Percentiles rank a stretch among this genome's conserved stretches.
These are phyloP conservation scores for Vitis riparia DNA, from an alignment of 164 flowering plant genomes.

Conservation along the genomic window DNA sequence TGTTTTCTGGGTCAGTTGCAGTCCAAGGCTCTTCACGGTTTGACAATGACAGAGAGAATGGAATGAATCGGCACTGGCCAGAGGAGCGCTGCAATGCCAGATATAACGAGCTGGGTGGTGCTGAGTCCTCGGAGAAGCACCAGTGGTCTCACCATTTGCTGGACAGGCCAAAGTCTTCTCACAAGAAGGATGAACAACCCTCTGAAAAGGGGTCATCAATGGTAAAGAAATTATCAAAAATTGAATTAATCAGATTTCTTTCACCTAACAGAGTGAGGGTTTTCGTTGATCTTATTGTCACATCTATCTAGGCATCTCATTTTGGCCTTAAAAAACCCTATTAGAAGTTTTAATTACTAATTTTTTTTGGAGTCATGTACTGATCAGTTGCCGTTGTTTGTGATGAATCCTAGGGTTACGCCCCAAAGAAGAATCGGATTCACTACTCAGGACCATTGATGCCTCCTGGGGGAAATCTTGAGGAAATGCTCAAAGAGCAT, in stretches of 20 bases:
- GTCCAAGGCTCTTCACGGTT: conserved; percentile 41
- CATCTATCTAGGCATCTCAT: neutral
- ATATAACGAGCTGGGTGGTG: conserved; percentile 37
- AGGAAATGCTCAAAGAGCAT: conserved; percentile 87
- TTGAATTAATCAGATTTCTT: no score
- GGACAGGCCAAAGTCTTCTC: conserved; percentile 40
- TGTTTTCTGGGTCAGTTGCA: conserved; percentile 54
- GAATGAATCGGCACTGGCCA: conserved; percentile 39
- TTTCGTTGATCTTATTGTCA: no score
- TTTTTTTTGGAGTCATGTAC: neutral
- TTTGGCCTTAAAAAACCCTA: neutral
- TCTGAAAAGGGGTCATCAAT: conserved; percentile 30
- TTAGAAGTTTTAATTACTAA: neutral
- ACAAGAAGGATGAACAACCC: conserved; percentile 42
- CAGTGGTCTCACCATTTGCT: conserved; percentile 51
- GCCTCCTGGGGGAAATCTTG: conserved; percentile 42
- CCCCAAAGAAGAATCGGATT: conserved; percentile 54
- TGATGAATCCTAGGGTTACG: conserved; percentile 37
- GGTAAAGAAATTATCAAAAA: conserved; percentile 24
- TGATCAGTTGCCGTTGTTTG: conserved; percentile 3
- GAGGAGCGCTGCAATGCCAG: conserved; percentile 28
- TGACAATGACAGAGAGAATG: conserved; percentile 32
- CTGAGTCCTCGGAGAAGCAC: conserved; percentile 37
- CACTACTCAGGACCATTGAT: conserved; percentile 43
- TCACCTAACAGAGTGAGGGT: no score